Percentiles rank a stretch among this genome's conserved stretches.
phyloP scores from a whole-genome alignment of 2,329 filamentous ascomycete genomes.

The Hypoxylon sp. region DNA sequence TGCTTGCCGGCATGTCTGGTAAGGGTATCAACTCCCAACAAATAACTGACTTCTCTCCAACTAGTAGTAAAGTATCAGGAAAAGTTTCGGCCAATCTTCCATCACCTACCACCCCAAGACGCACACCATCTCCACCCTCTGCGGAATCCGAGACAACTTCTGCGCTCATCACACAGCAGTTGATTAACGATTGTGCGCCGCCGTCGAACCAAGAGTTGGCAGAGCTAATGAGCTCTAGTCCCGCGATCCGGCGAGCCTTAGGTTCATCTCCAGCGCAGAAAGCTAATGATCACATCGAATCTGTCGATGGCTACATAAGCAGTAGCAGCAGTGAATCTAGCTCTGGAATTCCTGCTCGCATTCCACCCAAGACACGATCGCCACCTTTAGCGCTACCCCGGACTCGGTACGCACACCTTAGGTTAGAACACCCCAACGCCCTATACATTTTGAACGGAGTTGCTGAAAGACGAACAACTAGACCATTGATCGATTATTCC shows the following conservation, averaged over 20 bases:
- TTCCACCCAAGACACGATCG: not conserved
- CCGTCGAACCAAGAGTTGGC: constrained; percentile 48
- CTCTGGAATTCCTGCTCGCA: constrained; percentile 29
- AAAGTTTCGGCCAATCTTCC: constrained; percentile 9
- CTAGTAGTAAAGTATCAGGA: constrained; percentile 1
- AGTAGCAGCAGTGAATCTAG: constrained; percentile 29
- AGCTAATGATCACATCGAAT: not conserved
- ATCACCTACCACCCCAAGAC: constrained; percentile 6
- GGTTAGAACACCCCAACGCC: constrained; percentile 23
- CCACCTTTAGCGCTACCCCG: not conserved
- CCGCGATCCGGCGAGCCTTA: constrained; percentile 17
- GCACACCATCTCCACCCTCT: constrained; percentile 29
- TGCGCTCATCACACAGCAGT: constrained; percentile 43
- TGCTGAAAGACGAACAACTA: constrained; percentile 26
- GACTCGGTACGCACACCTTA: not conserved
- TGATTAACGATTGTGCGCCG: constrained; percentile 39
- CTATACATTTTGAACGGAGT: constrained; percentile 16
- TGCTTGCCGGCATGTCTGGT: constrained; percentile 23
- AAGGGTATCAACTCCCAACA: constrained; percentile 8
- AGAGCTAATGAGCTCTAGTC: constrained; percentile 46
- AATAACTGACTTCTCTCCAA: constrained; percentile 7
- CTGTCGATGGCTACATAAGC: not conserved
- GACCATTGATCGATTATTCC: constrained; percentile 9
- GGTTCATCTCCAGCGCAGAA: constrained; percentile 1
- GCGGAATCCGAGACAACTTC: constrained; percentile 45